These are phyloP conservation scores for Lentinula sp. DNA, from an alignment of 768 basidiomycete genomes.

Conservation along the genomic window DNA sequence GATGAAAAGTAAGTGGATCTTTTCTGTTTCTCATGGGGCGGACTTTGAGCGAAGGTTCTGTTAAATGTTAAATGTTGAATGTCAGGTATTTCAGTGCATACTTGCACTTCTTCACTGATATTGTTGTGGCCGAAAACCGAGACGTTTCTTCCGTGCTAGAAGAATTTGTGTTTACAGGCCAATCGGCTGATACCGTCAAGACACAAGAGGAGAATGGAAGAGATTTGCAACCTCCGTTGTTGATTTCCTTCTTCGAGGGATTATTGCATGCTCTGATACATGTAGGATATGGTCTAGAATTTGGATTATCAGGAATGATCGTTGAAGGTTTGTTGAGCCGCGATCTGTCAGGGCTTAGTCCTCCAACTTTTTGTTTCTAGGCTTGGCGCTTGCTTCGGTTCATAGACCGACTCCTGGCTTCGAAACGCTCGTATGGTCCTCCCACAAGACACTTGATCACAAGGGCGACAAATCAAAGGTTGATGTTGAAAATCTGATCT, in stretches of 20 bases:
- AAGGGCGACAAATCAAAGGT: no score
- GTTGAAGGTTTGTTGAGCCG: conserved; percentile 45
- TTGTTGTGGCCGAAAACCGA: conserved; percentile 20
- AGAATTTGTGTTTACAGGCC: conserved; percentile 51
- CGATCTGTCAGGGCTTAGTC: not conserved
- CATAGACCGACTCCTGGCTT: conserved; percentile 23
- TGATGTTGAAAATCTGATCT: not conserved
- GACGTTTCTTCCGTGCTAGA: conserved; percentile 31
- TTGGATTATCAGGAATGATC: conserved; percentile 48
- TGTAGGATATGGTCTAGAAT: conserved; percentile 57
- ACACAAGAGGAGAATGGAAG: conserved; percentile 14
- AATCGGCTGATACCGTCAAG: conserved; percentile 33
- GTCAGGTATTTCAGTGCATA: conserved; percentile 56
- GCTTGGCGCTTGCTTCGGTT: conserved; percentile 51
- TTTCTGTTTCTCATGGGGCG: not conserved
- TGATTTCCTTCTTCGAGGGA: conserved; percentile 49
- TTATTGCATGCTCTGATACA: conserved; percentile 65
- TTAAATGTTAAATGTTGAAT: not conserved
- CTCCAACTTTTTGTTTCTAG: conserved; percentile 21
- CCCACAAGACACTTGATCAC: not conserved
- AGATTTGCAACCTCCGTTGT: conserved; percentile 40
- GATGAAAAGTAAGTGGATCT: conserved; percentile 38
- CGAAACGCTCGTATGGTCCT: conserved; percentile 27
- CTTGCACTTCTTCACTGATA: conserved; percentile 44
- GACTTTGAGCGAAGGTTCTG: not conserved